phyloP scores from a whole-genome alignment of 2,329 filamentous ascomycete species.

The Peltaster fructicola region DNA sequence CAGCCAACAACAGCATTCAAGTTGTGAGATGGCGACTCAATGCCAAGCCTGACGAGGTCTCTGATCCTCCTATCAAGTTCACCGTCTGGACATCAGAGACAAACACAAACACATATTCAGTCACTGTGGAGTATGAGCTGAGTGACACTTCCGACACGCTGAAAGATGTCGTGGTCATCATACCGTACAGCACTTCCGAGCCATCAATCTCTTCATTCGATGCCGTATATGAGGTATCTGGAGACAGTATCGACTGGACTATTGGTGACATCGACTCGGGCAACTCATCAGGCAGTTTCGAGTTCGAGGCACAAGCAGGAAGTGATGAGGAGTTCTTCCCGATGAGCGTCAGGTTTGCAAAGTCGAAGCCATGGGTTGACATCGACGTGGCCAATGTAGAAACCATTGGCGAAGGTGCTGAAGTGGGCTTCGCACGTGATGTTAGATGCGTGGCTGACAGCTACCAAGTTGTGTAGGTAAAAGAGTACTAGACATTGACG shows the following conservation, averaged over 20 bases:
- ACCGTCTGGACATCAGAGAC: constrained; percentile 96
- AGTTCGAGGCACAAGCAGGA: constrained; percentile 78
- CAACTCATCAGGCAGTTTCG: constrained; percentile 73
- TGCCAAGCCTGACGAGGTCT: constrained; percentile 62
- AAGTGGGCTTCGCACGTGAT: constrained; percentile 69
- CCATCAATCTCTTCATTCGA: constrained; percentile 86
- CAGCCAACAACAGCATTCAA: constrained; percentile 80
- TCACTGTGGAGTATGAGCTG: constrained; percentile 92
- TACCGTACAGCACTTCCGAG: constrained; percentile 73
- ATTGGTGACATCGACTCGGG: constrained; percentile 72
- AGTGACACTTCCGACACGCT: constrained; percentile 62
- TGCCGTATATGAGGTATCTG: constrained; percentile 81
- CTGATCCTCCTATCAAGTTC: constrained; percentile 80
- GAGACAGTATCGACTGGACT: constrained; percentile 85
- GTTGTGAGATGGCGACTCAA: constrained; percentile 84
- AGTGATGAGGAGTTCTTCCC: constrained; percentile 96
- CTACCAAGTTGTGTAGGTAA: constrained; percentile 53
- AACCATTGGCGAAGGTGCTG: constrained; percentile 57
- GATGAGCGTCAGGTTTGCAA: constrained; percentile 80
- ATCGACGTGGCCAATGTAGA: constrained; percentile 74
- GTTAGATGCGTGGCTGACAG: constrained; percentile 59
- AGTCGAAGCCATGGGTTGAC: constrained; percentile 71
- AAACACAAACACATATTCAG: constrained; percentile 59
- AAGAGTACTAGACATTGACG: no score
- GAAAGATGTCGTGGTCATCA: constrained; percentile 69